phyloP scores from a whole-genome alignment of 768 basidiomycete genomes.

The Phaeotremella skinneri region DNA sequence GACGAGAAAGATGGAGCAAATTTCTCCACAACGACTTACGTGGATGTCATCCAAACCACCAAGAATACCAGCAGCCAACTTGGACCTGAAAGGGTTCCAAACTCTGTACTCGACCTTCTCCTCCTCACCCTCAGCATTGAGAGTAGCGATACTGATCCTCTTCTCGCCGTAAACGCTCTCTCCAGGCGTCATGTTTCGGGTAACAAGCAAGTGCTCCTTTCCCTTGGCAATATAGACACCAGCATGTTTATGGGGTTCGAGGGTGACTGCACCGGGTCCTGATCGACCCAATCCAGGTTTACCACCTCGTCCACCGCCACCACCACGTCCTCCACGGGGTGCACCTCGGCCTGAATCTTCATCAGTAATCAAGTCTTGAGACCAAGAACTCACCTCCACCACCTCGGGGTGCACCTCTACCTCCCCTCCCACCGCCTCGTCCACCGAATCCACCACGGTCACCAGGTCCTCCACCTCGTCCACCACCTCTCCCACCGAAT shows the following conservation, averaged over 20 bases:
- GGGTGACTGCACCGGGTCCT: slow-evolving; percentile 81
- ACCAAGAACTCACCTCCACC: slow-evolving; percentile 4
- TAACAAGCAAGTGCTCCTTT: slow-evolving; percentile 95
- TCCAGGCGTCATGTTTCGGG: slow-evolving; percentile 95
- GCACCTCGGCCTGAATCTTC: slow-evolving; percentile 37
- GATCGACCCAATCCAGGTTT: slow-evolving; percentile 53
- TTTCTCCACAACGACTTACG: slow-evolving; percentile 34
- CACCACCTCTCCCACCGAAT: slow-evolving; percentile 29
- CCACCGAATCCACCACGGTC: slow-evolving; percentile 69
- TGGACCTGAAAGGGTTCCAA: slow-evolving; percentile 98
- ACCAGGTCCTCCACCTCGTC: slow-evolving; percentile 60
- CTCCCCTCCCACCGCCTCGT: slow-evolving; percentile 15
- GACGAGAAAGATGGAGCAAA: neutral
- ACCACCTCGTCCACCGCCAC: slow-evolving; percentile 65
- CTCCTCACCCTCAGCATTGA: slow-evolving; percentile 54
- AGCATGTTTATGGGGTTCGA: slow-evolving; percentile 91
- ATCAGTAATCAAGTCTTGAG: neutral
- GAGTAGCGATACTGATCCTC: slow-evolving; percentile 73
- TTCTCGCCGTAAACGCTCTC: slow-evolving; percentile 99
- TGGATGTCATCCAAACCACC: slow-evolving; percentile 91
- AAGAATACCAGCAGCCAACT: slow-evolving; percentile 93
- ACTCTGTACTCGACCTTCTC: slow-evolving; percentile 96
- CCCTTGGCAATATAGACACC: slow-evolving; percentile 94
- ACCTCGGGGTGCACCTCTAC: slow-evolving; percentile 55
- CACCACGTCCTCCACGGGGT: slow-evolving; percentile 50